A percentile compares a stretch with the other conserved stretches of the same genome.
phyloP scores from a whole-genome alignment of 306 rosid genomes.

The Quercus cerris region DNA sequence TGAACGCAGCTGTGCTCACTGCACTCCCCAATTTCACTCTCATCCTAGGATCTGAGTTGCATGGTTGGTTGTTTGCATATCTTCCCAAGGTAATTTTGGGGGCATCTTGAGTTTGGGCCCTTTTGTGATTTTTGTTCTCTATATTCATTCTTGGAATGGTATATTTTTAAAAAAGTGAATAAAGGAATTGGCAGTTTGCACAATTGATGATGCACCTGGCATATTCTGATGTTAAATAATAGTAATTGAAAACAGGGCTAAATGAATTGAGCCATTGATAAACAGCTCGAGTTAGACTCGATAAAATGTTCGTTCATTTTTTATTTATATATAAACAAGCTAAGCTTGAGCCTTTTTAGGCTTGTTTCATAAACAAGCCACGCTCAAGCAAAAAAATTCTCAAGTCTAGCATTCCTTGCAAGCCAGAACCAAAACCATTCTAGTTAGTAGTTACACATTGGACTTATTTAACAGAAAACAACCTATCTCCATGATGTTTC shows the following conservation, averaged over 20 bases:
- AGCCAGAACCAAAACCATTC: too few relatives aligned
- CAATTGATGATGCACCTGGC: neutral
- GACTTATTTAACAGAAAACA: too few relatives aligned
- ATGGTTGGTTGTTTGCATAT: conserved; percentile 47
- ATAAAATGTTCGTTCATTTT: too few relatives aligned
- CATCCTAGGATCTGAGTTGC: conserved; percentile 64
- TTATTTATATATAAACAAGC: too few relatives aligned
- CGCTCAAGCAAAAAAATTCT: too few relatives aligned
- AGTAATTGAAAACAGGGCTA: neutral
- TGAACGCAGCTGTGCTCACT: conserved; percentile 59
- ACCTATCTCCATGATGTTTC: too few relatives aligned
- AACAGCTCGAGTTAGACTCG: too few relatives aligned
- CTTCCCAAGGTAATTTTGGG: conserved; percentile 67
- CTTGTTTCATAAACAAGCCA: too few relatives aligned
- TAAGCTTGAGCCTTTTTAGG: too few relatives aligned
- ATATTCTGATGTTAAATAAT: neutral
- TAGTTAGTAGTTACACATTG: too few relatives aligned
- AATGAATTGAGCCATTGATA: too few relatives aligned
- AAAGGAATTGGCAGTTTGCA: neutral
- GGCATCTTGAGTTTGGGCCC: conserved; percentile 5
- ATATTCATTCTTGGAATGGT: conserved; percentile 14
- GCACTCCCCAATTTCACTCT: conserved; percentile 60
- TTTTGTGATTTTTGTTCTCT: neutral
- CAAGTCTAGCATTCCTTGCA: too few relatives aligned
- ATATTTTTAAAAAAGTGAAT: neutral